Evolutionary conservation across 1,139 yeast species (phyloP), one percentile per base, ranked within the genome.

Genomic region (Nematodospora anomalae): DNA sequence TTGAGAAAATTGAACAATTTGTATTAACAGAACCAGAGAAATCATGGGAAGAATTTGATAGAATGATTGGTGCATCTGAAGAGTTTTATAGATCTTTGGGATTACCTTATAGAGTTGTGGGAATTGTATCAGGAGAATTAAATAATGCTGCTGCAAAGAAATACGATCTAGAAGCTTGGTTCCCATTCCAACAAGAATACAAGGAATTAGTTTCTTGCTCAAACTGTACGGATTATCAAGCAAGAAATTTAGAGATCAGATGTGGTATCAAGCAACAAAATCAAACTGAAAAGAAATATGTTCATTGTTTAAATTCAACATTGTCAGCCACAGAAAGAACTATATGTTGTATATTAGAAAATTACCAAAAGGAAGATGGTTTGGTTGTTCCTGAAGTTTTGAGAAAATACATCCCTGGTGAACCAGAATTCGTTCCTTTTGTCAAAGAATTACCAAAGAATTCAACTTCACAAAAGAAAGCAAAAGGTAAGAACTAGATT

Each of bases 101-200:
- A 32, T 71, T 92, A 55, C 98, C 98, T 46, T 92, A 92, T 77
- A 80, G 97, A 65, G 94, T 92, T 43, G 98, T 94, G 45, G 96
- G 96, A 51, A 92, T 94, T 65, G 98, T 94, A 44, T 87, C 96
- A 44, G 98, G 98, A 51, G 99, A 92, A 71, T 80, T 94, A 62
- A 94, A 94, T 77, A 92, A 94, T 55, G 97, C 99, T 39, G 98
- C 98, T 44, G 97, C 98, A 50, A 92, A 92, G 76, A 92, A 92
- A 70, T 92, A 83, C 73, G 99, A 92, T 70, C 77, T 92, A 60
- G 99, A 92, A 74, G 99, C 99, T 32, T 92, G 99, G 99, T 94
- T 92, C 95, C 99, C 99, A 58, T 92, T 76, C 86, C 98, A 92
- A 76, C 79, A 89, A 65, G 98, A 94, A 69, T 94, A 87, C 74